Evolutionary conservation across 139 green algal genomes (phyloP), one percentile per base, ranked within the genome.

Genomic region (Chlorella sp.): DNA sequence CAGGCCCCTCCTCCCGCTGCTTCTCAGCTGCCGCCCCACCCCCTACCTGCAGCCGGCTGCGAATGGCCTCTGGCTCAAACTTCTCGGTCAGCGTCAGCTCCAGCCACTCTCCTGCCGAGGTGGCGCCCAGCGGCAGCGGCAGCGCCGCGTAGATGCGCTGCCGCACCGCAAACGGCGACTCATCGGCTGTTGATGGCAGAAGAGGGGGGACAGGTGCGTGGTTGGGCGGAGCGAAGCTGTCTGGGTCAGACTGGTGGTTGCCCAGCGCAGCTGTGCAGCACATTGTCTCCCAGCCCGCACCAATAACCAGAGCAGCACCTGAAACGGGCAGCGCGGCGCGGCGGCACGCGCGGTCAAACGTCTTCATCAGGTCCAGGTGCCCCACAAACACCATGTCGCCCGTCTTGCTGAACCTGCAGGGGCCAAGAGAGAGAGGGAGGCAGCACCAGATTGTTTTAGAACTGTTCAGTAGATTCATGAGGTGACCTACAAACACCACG

Each of bases 341-440:
- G n/a, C 93, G 85, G 30, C 76, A 47, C 39, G 93, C 93, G 20
- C 93, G 83, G 57, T 96, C 93, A n/a, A 95, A 82, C 32, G 89
- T 81, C 17, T 78, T 85, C 84, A 95, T 81, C 67, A 93, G 56
- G 82, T 96, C 93, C 65, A 96, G 74, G 81, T 96, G 93, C 2
- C 93, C 93, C 63, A 96, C 86, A 56, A 93, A 95, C 60, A 91
- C 84, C 89, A 94, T 88, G 74, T 93, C 91, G 57, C 82, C 88
- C 0, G 39, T 56, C 84, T 94, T 94, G 83, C 55, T 55, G n/a
- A 94, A 93, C 69, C 81, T 86, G 70, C 47, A 41, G 1, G 41
- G 39, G n/a, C n/a, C n/a, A 1, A 16, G 36, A 18, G 20, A 72
- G 56, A n/a, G 16, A 38, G 63, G 41, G 21, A 11, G 44, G 44